These are phyloP conservation scores for Rhodosporidiobolus sp. DNA, from an alignment of 768 basidiomycete species.

Conservation along the genomic window DNA sequence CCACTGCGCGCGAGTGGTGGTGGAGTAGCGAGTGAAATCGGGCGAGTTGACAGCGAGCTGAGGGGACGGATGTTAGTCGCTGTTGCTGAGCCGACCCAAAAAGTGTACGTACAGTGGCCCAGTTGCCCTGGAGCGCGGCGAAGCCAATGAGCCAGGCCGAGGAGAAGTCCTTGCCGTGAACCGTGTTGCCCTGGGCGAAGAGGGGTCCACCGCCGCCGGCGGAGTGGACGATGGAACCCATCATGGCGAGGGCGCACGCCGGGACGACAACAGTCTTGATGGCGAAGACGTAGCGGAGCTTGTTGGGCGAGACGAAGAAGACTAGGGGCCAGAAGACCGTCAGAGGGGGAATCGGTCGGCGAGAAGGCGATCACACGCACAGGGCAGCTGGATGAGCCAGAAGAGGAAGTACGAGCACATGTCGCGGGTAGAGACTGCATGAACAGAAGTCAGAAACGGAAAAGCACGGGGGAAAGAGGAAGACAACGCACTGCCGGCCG, in stretches of 20 bases:
- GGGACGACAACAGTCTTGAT: conserved; percentile 63
- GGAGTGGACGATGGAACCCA: conserved; percentile 58
- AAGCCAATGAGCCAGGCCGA: conserved; percentile 77
- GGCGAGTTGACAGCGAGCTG: conserved; percentile 60
- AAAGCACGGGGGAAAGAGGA: conserved; percentile 27
- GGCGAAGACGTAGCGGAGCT: conserved; percentile 71
- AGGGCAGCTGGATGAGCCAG: conserved; percentile 72
- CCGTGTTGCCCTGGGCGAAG: conserved; percentile 52
- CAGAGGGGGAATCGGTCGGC: conserved; percentile 59
- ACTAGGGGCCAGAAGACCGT: conserved; percentile 68
- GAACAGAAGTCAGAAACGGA: not conserved
- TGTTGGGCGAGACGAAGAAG: conserved; percentile 68
- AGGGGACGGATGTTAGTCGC: not conserved
- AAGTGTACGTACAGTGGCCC: conserved; percentile 48
- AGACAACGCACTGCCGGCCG: conserved; percentile 59
- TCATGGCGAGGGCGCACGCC: conserved; percentile 63
- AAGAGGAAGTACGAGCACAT: conserved; percentile 72
- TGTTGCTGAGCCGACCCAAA: not conserved
- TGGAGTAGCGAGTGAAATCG: conserved; percentile 82
- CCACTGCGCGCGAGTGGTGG: conserved; percentile 24
- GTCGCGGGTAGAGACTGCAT: conserved; percentile 55
- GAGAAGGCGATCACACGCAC: conserved; percentile 51
- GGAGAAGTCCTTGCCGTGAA: conserved; percentile 59
- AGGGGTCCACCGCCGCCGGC: conserved; percentile 31
- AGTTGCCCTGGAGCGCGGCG: conserved; percentile 61